phyloP scores from a whole-genome alignment of 441 rosid genomes.

The Croton laevigatus region DNA sequence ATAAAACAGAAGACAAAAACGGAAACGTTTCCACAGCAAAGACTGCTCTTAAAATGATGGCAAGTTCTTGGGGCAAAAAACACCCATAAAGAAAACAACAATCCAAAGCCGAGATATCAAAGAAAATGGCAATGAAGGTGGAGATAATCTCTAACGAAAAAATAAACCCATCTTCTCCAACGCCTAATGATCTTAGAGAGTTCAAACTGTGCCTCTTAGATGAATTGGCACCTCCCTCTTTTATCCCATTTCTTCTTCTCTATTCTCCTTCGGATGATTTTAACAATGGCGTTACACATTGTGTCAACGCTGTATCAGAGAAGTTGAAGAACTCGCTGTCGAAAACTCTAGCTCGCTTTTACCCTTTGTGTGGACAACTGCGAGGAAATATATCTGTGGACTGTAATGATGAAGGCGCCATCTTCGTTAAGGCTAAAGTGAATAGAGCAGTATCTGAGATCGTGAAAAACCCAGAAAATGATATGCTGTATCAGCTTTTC shows the following conservation, averaged over 20 bases:
- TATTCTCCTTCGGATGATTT: conserved; percentile 14
- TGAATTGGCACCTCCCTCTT: conserved; percentile 28
- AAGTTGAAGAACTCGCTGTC: conserved; percentile 18
- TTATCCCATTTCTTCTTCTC: conserved; percentile 27
- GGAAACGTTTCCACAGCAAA: background rate
- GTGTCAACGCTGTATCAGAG: background rate
- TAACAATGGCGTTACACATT: no score
- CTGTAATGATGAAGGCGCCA: conserved; percentile 25
- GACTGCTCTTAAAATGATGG: background rate
- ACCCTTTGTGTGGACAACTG: conserved; percentile 14
- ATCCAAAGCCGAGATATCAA: background rate
- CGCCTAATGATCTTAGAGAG: conserved; percentile 26
- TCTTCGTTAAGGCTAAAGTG: conserved; percentile 22
- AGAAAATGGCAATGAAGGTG: conserved; percentile 23
- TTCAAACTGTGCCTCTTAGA: conserved; percentile 32
- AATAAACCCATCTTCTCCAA: conserved; percentile 29
- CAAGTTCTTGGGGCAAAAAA: background rate
- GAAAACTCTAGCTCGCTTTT: conserved; percentile 13
- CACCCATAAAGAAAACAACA: background rate
- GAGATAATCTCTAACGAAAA: conserved; percentile 24
- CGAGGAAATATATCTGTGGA: conserved; percentile 22
- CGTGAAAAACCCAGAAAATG: conserved; percentile 25
- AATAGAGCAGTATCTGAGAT: conserved; percentile 20
- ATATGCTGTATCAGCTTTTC: conserved; percentile 21
- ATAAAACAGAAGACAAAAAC: background rate